Evolutionary conservation across 176 grass and related monocot species (phyloP).

Genomic region (Panicum miliaceum): DNA sequence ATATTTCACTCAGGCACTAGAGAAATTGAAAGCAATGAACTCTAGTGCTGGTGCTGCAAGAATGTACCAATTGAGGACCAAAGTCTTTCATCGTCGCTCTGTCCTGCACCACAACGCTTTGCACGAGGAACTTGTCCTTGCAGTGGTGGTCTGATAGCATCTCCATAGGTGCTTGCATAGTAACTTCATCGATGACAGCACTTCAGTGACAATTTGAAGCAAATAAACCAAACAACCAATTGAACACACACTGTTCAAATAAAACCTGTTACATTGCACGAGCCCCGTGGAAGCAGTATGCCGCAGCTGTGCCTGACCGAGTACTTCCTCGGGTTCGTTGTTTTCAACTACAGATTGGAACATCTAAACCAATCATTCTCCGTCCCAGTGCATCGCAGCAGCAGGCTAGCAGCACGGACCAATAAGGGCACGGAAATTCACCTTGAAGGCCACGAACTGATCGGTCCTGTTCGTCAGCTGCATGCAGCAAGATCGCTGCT

Average conservation of each 20-base stretch:
- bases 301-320: slow-evolving; percentile 73
- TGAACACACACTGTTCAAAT: background rate
- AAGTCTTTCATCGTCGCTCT: slow-evolving; percentile 57
- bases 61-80: slow-evolving; percentile 51
- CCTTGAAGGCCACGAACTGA: slow-evolving; percentile 82
- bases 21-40: background rate
- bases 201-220: background rate
- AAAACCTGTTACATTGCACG: slow-evolving; percentile 70
- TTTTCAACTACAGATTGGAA: slow-evolving; percentile 71
- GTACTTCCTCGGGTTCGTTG: slow-evolving; percentile 89
- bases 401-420: slow-evolving; percentile 12
- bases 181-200: slow-evolving; percentile 50
- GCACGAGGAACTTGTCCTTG: slow-evolving; percentile 96
- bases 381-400: background rate
- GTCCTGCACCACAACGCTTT: slow-evolving; percentile 64
- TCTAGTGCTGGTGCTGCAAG: background rate
- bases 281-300: slow-evolving; percentile 59
- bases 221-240: background rate
- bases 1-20: background rate
- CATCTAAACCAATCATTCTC: background rate
- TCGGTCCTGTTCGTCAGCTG: slow-evolving; percentile 83
- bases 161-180: slow-evolving; percentile 78
- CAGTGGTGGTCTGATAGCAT: slow-evolving; percentile 66
- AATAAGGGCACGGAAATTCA: slow-evolving; percentile 35
- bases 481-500: slow-evolving; percentile 78